phyloP scores from a whole-genome alignment of 345 rosid genomes.

The Trapa bicornis region DNA sequence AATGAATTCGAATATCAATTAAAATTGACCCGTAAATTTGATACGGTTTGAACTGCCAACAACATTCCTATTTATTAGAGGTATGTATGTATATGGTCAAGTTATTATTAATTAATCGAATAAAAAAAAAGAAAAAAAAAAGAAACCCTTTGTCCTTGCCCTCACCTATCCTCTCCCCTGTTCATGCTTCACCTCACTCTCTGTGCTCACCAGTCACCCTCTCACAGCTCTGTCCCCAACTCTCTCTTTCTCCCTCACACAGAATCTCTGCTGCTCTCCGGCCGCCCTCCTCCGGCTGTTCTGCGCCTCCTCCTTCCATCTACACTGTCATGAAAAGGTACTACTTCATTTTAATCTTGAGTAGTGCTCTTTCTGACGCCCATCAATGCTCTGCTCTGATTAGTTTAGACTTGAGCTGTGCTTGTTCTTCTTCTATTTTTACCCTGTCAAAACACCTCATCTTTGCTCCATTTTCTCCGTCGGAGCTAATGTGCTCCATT shows the following conservation, averaged over 20 bases:
- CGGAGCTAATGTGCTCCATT: not conserved
- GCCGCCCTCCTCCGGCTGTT: not conserved
- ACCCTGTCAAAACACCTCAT: not conserved
- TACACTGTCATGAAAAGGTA: not conserved
- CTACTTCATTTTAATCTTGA: not conserved
- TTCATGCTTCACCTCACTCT: not conserved
- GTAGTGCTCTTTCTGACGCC: not conserved
- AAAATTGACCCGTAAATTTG: no score
- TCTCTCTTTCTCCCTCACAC: not conserved
- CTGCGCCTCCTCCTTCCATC: not conserved
- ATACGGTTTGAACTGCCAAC: no score
- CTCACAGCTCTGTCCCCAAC: not conserved
- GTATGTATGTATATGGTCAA: no score
- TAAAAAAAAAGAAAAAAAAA: not conserved
- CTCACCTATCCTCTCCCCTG: no score
- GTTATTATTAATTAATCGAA: not conserved
- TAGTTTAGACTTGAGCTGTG: no score
- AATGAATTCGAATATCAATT: no score
- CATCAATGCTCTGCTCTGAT: not conserved
- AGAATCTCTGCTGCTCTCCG: not conserved
- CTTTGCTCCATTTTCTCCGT: not conserved
- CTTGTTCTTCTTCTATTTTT: no score
- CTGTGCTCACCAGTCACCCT: not conserved
- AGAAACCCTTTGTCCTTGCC: not conserved
- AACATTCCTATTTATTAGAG: no score